These are phyloP conservation scores for Discostella stelligeroides DNA, from an alignment of 108 stramenopile species.

Conservation along the genomic window DNA sequence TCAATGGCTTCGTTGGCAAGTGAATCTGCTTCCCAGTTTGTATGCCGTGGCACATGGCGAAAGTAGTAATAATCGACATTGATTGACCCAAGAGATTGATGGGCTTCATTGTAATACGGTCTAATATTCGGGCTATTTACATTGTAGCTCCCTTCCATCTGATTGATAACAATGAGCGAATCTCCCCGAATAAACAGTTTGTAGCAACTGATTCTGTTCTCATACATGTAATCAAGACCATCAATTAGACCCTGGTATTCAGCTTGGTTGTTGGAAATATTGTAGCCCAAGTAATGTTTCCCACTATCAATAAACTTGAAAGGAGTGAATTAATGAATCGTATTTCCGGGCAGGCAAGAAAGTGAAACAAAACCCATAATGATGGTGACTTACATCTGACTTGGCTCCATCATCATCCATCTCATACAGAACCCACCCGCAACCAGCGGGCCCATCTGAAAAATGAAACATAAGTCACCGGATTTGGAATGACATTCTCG, in stretches of 20 bases:
- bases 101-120: conserved; percentile 17
- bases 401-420: conserved; percentile 34
- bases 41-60: conserved; percentile 10
- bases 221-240: conserved; percentile 20
- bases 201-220: conserved; percentile 15
- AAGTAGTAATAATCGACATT: neutral
- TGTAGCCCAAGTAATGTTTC: conserved; percentile 33
- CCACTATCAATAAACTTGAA: conserved; percentile 17
- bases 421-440: conserved; percentile 37
- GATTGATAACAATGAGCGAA: conserved; percentile 32
- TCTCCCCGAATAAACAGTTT: conserved; percentile 33
- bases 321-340: neutral
- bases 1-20: too few species aligned
- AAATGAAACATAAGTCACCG: neutral
- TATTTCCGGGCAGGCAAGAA: neutral
- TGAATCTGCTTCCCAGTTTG: too few species aligned
- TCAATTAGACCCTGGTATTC: conserved; percentile 36
- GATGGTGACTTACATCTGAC: neutral
- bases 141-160: conserved; percentile 36
- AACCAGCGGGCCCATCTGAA: conserved; percentile 22
- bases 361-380: neutral
- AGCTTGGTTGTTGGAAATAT: conserved; percentile 48
- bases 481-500: neutral
- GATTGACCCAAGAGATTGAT: conserved; percentile 10
- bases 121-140: conserved; percentile 33